Base-by-base conservation (phyloP, 768 basidiomycete species). In the Tricholoma terreum region DNA sequence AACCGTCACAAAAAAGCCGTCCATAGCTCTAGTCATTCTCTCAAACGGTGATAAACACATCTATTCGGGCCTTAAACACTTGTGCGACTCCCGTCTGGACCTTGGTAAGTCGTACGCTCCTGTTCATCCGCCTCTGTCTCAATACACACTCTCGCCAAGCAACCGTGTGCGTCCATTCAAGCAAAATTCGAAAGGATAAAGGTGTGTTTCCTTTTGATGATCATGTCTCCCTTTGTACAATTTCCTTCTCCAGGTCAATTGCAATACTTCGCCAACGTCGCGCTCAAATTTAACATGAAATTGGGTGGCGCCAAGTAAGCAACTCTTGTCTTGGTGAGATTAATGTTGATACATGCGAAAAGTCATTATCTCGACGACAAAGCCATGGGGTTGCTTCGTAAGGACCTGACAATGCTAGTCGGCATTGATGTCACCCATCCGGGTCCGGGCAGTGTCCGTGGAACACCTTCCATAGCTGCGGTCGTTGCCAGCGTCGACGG, bases 371-470 rank as follows among this genome's bases (percentile, higher is more conserved):
- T 84, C 9, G 81, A 83, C 64, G 63, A 78, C 12, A 74, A 58
- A 1, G 84, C 77, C 54, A 80, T 89, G 77, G 59, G 61, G 6
- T 90, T 87, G 88, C 69, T 93, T 50, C 77, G 68, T 7, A 67
- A 77, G 65, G 70, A 67, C 57, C 81, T 81, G 17, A 92, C 92
- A 4, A 93, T 94, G 88, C 65, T 94, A 19, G 82, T 93, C 10
- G 92, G 92, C 1, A 90, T 92, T 65, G 90, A 82, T 64, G 88
- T 90, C 21, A 92, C 89, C 1, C 90, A 93, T 70, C 90, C 90
- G 19, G 87, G 90, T 17, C 85, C 84, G 4, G 86, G 86, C 1
- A 89, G 87, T 56, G 78, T 84, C 60, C 80, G 78, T 19, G 90
- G 89, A 5, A 88, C 87, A 0, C 91, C 90, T 11, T 90, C 89